Percentiles rank a stretch among this genome's conserved stretches.
Evolutionary conservation across 306 rosid genomes (phyloP).

Genomic region (Ormosia semicastrata): DNA sequence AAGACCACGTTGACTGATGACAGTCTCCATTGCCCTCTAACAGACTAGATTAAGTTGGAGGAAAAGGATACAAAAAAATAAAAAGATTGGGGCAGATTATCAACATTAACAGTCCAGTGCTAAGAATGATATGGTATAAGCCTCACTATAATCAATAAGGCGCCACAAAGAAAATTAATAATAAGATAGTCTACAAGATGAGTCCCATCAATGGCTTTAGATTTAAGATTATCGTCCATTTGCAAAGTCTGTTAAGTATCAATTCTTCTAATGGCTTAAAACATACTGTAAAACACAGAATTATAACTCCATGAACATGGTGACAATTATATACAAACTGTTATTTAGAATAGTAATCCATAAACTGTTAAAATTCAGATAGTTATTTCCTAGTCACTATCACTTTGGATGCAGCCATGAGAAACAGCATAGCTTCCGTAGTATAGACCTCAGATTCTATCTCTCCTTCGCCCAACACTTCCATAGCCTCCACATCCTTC

Average conservation of each 20-base stretch:
- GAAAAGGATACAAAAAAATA: slow-evolving; percentile 14
- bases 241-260: not conserved
- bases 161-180: not conserved
- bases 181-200: not conserved
- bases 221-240: not conserved
- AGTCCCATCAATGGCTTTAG: not conserved
- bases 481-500: too few relatives aligned
- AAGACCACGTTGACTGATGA: slow-evolving; percentile 89
- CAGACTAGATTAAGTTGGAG: slow-evolving; percentile 30
- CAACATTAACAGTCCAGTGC: slow-evolving; percentile 6
- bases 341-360: too few relatives aligned
- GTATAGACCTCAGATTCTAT: too few relatives aligned
- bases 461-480: too few relatives aligned
- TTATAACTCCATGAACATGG: too few relatives aligned
- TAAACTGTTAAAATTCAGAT: too few relatives aligned
- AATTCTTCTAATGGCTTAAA: too few relatives aligned
- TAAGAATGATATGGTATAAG: not conserved
- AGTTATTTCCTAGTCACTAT: too few relatives aligned
- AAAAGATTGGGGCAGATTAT: not conserved
- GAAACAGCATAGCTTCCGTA: too few relatives aligned
- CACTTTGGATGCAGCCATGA: too few relatives aligned
- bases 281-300: too few relatives aligned
- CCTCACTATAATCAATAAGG: slow-evolving; percentile 13
- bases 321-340: too few relatives aligned
- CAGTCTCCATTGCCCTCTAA: slow-evolving; percentile 98